Percentiles rank a stretch among this genome's conserved stretches.
phyloP scores from a whole-genome alignment of 1,284 basidiomycete genomes.

The Boletus smithii region DNA sequence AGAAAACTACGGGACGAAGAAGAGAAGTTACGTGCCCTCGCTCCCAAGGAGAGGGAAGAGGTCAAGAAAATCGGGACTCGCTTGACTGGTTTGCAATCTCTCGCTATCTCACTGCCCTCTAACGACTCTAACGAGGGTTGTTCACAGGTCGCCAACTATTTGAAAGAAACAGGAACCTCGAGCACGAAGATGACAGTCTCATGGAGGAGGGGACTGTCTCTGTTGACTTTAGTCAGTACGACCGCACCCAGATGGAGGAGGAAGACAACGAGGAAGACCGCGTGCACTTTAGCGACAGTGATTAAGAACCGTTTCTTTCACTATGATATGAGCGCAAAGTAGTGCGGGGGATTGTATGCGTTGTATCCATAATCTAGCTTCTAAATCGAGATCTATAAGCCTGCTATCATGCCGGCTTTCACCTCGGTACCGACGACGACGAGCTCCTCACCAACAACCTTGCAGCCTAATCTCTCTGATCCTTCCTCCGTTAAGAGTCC shows the following conservation, averaged over 20 bases:
- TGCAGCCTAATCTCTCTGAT: constrained; percentile 41
- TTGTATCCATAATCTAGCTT: constrained; percentile 17
- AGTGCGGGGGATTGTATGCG: constrained; percentile 12
- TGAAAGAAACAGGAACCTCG: constrained; percentile 74
- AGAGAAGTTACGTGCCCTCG: constrained; percentile 73
- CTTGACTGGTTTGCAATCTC: constrained; percentile 57
- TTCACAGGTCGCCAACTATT: constrained; percentile 81
- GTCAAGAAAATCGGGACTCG: constrained; percentile 65
- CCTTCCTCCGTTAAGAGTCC: constrained; percentile 56
- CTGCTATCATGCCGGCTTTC: constrained; percentile 41
- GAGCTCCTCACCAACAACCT: constrained; percentile 37
- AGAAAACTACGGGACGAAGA: constrained; percentile 74
- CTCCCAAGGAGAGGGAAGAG: constrained; percentile 88
- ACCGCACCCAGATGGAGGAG: constrained; percentile 56
- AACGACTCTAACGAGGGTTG: constrained; percentile 6
- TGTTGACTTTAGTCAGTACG: constrained; percentile 85
- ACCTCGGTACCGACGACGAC: constrained; percentile 39
- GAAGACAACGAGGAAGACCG: constrained; percentile 63
- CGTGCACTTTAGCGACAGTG: constrained; percentile 79
- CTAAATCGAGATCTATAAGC: constrained; percentile 33
- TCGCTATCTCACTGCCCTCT: constrained; percentile 8
- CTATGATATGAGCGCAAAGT: constrained; percentile 3
- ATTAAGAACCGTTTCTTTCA: constrained; percentile 39
- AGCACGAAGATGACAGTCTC: constrained; percentile 63
- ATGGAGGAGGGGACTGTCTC: constrained; percentile 82